Conservation (phyloP, 2,329 filamentous ascomycete species). For the Monilinia vaccinii-corymbosi region DNA sequence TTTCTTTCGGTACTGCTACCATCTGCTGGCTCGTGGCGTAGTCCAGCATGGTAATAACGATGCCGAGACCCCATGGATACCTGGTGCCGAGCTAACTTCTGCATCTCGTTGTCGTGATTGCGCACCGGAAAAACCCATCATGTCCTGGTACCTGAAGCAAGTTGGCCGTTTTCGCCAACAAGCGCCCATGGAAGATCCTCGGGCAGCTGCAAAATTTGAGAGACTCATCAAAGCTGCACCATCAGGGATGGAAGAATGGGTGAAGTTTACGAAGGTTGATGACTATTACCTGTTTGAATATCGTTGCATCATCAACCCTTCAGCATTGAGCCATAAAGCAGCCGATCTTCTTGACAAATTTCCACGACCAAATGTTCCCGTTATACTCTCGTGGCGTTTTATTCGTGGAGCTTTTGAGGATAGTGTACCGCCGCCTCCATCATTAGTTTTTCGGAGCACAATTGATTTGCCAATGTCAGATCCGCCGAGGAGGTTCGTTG, state of each 20-base stretch:
- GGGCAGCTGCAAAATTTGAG: constrained; percentile 42
- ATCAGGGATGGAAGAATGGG: constrained; percentile 31
- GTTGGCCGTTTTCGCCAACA: constrained; percentile 21
- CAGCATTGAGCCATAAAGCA: constrained; percentile 37
- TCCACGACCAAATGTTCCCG: not conserved
- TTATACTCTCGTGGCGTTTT: constrained; percentile 38
- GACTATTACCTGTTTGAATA: constrained; percentile 30
- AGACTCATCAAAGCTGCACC: constrained; percentile 40
- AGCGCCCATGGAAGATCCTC: constrained; percentile 41
- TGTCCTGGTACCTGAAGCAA: not conserved
- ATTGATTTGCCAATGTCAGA: not conserved
- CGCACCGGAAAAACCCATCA: not conserved
- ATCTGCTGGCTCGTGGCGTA: not conserved
- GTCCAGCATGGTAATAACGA: not conserved
- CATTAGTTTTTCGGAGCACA: constrained; percentile 9
- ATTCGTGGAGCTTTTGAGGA: constrained; percentile 35
- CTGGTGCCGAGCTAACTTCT: not conserved
- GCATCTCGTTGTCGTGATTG: not conserved
- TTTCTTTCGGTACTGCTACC: not conserved
- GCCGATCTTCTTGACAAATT: constrained; percentile 10
- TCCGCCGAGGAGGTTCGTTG: constrained; percentile 30
- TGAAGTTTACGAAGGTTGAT: constrained; percentile 28
- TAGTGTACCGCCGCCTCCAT: constrained; percentile 13
- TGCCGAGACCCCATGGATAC: not conserved
- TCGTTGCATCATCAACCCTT: constrained; percentile 33